Base-by-base conservation (phyloP, 371 early-diverging fungal species). In the Mortierella sp. region DNA sequence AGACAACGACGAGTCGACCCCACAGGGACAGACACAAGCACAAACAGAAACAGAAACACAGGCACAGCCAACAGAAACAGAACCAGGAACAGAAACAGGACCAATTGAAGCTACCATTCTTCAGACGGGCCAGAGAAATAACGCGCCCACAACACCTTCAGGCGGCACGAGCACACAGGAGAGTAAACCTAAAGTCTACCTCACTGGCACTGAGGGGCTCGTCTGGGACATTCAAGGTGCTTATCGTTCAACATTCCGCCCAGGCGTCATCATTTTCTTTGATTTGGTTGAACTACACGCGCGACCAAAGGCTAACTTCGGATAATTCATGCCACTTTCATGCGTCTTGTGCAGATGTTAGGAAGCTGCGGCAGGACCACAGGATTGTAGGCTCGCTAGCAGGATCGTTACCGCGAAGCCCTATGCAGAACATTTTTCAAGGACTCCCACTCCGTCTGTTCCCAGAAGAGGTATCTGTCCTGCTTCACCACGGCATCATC, bases 401-500 rank as follows among this genome's bases (percentile, higher is more conserved):
- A 5, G 86, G 86, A n/a, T 81, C 86, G 0, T 50, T 86, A 1
- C 79, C 86, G 2, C 57, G 81, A 21, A 86, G 75, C 46, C 77
- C 86, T 11, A 81, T 86, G 74, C 86, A 86, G 54, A 86, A 86
- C 72, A 81, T 86, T 53, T 86, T 86, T 57, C 86, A 81, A 55
- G 82, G 86, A 1, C 72, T 86, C 11, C 86, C 86, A 0, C 77
- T 86, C 16, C 72, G 82, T 10, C 77, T 86, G 3, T 48, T 76
- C 37, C 82, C 79, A 19, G 86, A 79, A 28, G 86, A 86, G 46
- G 77, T 79, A 4, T 77, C 57, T 26, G 75, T 75, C 13, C 69
- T 86, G 19, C 70, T 71, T 54, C 71, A 55, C 24, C 55, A 44
- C 11, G 82, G 44, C 13, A 51, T 86, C 19, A 16, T 37, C 54